A percentile compares a stretch with the other conserved stretches of the same genome.
These are phyloP conservation scores for Cubamyces lactineus DNA, from an alignment of 768 basidiomycete genomes.

Conservation along the genomic window DNA sequence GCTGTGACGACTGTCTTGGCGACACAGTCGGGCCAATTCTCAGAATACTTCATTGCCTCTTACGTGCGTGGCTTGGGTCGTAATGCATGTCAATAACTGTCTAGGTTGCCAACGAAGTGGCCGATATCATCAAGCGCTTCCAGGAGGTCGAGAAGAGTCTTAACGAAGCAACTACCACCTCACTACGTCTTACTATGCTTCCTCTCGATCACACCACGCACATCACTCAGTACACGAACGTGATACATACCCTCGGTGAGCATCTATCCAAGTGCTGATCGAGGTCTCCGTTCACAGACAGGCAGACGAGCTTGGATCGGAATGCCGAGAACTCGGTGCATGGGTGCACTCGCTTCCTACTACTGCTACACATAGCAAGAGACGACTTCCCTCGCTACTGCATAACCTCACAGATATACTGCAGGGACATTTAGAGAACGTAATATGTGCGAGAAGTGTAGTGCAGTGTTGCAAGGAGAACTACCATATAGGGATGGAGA, in stretches of 20 bases:
- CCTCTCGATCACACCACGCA: constrained; percentile 16
- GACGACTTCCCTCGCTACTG: constrained; percentile 2
- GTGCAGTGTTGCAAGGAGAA: constrained; percentile 20
- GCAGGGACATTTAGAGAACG: constrained; percentile 5
- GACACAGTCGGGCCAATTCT: no score
- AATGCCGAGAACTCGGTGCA: constrained; percentile 1
- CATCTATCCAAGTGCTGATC: background rate
- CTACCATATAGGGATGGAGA: constrained; percentile 12
- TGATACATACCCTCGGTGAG: constrained; percentile 23
- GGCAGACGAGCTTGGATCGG: constrained; percentile 9
- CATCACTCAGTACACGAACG: constrained; percentile 10
- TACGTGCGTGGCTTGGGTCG: no score
- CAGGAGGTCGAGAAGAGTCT: background rate
- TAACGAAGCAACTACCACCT: background rate
- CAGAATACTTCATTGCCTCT: no score
- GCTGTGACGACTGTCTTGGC: no score
- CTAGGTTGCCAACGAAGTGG: constrained; percentile 10
- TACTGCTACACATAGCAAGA: background rate
- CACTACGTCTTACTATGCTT: constrained; percentile 4
- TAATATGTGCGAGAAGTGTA: constrained; percentile 6
- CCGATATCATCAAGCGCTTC: constrained; percentile 6
- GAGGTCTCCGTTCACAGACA: background rate
- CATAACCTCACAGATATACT: background rate
- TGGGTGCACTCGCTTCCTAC: background rate
- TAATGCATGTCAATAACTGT: no score